phyloP scores from a whole-genome alignment of 164 flowering plant species.

The Chloranthus sessilifolius region DNA sequence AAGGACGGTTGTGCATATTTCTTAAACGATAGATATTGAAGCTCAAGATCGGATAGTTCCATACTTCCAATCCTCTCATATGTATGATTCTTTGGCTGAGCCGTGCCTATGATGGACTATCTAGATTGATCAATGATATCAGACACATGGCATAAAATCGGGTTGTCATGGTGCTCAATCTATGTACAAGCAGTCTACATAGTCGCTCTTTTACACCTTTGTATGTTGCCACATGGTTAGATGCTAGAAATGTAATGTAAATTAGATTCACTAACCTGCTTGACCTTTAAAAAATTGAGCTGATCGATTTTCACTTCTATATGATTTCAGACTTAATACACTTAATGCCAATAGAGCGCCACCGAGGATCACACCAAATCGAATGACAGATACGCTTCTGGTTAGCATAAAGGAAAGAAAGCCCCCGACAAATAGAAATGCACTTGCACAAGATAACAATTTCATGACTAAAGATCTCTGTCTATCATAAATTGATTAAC shows the following conservation, averaged over 20 bases:
- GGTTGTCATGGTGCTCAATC: no score
- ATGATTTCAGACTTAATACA: conserved; percentile 51
- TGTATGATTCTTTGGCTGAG: no score
- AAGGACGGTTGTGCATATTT: no score
- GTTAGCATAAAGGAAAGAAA: conserved; percentile 79
- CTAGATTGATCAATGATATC: no score
- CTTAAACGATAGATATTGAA: no score
- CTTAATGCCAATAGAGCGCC: conserved; percentile 69
- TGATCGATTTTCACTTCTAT: conserved; percentile 44
- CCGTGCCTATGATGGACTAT: no score
- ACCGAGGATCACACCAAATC: conserved; percentile 87
- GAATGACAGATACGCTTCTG: conserved; percentile 65
- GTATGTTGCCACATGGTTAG: background rate
- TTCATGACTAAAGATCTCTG: conserved; percentile 3
- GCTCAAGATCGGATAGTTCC: no score
- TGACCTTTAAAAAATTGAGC: conserved; percentile 59
- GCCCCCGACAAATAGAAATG: conserved; percentile 58
- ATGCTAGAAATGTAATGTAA: background rate
- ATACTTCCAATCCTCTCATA: no score
- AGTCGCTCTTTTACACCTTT: no score
- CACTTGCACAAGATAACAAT: conserved; percentile 41
- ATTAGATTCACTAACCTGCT: conserved; percentile 38
- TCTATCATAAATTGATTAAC: no score
- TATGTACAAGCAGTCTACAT: no score
- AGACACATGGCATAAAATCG: no score